phyloP scores from a whole-genome alignment of 176 grass and related monocot genomes.

The Bromus sterilis region DNA sequence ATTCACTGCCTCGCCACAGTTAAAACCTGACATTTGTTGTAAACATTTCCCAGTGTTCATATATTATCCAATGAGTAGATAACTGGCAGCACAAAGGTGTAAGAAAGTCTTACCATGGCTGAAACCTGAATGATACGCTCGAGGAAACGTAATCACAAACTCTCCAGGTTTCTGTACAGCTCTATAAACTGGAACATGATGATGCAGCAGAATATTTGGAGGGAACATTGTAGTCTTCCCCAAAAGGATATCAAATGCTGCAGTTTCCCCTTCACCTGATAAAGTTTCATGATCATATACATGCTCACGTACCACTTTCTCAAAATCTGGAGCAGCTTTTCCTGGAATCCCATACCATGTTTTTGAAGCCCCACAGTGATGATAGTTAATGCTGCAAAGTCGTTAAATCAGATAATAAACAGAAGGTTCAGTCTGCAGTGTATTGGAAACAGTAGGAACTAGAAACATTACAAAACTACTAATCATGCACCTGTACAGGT shows the following conservation, averaged over 20 bases:
- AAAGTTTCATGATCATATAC: conserved; percentile 83
- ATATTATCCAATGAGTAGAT: conserved; percentile 14
- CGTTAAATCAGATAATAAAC: conserved; percentile 10
- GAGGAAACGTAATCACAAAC: conserved; percentile 88
- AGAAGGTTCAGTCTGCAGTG: not conserved
- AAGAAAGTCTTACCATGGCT: conserved; percentile 64
- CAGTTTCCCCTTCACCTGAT: conserved; percentile 64
- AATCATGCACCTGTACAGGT: conserved; percentile 72
- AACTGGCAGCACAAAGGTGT: not conserved
- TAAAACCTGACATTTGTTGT: conserved; percentile 49
- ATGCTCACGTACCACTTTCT: conserved; percentile 64
- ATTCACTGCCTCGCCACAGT: conserved; percentile 94
- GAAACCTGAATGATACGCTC: conserved; percentile 94
- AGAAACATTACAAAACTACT: conserved; percentile 2
- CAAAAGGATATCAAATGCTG: conserved; percentile 91
- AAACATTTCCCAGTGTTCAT: not conserved
- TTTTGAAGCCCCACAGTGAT: conserved; percentile 94
- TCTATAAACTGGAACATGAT: conserved; percentile 79
- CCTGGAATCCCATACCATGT: conserved; percentile 93
- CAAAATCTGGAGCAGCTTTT: conserved; percentile 81
- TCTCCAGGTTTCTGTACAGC: conserved; percentile 92
- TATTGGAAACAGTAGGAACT: conserved; percentile 13
- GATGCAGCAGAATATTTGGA: conserved; percentile 76
- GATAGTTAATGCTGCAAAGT: conserved; percentile 84
- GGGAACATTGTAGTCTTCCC: conserved; percentile 98